These are phyloP conservation scores for Kwoniella newhampshirensis DNA, from an alignment of 768 basidiomycete genomes.

Conservation along the genomic window DNA sequence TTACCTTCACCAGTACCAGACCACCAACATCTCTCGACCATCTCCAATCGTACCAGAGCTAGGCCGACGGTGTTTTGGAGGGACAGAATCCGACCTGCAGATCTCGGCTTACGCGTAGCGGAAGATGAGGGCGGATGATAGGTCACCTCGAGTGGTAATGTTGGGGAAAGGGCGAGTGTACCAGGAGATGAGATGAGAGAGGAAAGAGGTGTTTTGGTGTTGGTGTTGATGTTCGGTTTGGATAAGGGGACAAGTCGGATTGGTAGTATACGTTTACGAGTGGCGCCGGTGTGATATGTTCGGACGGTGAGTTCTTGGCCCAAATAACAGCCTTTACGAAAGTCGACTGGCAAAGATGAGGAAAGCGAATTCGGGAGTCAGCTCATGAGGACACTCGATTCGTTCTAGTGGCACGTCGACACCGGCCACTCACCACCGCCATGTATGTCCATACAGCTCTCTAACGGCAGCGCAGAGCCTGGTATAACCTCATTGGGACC, in stretches of 20 bases:
- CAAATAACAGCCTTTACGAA: constrained; percentile 95
- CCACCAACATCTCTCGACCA: constrained; percentile 59
- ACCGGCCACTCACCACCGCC: constrained; percentile 68
- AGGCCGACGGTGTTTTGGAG: constrained; percentile 62
- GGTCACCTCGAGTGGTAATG: constrained; percentile 32
- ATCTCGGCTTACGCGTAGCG: constrained; percentile 61
- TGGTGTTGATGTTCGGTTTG: constrained; percentile 11
- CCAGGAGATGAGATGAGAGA: constrained; percentile 4
- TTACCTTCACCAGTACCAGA: constrained; percentile 4
- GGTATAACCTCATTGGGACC: constrained; percentile 73
- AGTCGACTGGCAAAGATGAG: constrained; percentile 79
- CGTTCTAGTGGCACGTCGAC: not conserved
- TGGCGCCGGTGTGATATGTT: constrained; percentile 88
- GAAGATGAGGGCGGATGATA: constrained; percentile 37
- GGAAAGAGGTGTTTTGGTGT: constrained; percentile 10
- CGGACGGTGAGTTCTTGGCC: constrained; percentile 96
- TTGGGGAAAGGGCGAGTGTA: constrained; percentile 20
- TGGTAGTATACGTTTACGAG: constrained; percentile 86
- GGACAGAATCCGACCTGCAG: constrained; percentile 71
- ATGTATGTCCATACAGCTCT: constrained; percentile 92
- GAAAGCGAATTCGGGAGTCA: not conserved
- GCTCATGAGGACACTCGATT: too few relatives aligned
- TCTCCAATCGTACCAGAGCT: constrained; percentile 76
- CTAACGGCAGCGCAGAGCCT: constrained; percentile 82
- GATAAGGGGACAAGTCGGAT: constrained; percentile 61